Conservation (phyloP, 2,329 filamentous ascomycete species). For the Fusarium tanahbumbuense region DNA sequence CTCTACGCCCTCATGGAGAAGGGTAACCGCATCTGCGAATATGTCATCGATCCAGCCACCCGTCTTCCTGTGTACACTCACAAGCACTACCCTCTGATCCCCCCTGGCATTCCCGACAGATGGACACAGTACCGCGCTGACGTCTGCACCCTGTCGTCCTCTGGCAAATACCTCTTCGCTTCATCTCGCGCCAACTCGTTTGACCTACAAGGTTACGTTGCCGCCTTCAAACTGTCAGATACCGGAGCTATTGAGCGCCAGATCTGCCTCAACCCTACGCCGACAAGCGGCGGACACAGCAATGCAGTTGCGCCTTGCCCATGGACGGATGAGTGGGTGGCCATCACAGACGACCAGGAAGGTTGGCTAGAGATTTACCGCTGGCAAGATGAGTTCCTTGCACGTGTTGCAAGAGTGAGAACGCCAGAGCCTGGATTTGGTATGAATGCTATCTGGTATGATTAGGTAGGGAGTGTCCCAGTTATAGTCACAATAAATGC, state of each 20-base stretch:
- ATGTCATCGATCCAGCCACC: slow-evolving; percentile 79
- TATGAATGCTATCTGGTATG: slow-evolving; percentile 98
- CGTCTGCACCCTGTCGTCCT: slow-evolving; percentile 78
- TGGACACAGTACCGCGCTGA: slow-evolving; percentile 82
- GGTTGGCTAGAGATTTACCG: slow-evolving; percentile 90
- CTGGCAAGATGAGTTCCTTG: slow-evolving; percentile 85
- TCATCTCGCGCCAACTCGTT: slow-evolving; percentile 83
- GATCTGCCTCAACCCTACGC: slow-evolving; percentile 84
- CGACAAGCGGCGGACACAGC: slow-evolving; percentile 87
- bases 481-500: not conserved
- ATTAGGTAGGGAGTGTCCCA: slow-evolving; percentile 53
- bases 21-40: slow-evolving; percentile 86
- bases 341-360: slow-evolving; percentile 87
- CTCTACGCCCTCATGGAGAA: slow-evolving; percentile 90
- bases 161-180: slow-evolving; percentile 82
- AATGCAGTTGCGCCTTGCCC: slow-evolving; percentile 88
- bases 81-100: slow-evolving; percentile 81
- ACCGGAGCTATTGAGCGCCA: slow-evolving; percentile 80
- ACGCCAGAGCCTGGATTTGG: slow-evolving; percentile 90
- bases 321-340: slow-evolving; percentile 90
- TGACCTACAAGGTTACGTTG: slow-evolving; percentile 82
- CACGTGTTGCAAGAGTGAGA: slow-evolving; percentile 79
- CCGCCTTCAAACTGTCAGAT: slow-evolving; percentile 78
- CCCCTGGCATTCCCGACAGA: slow-evolving; percentile 70
- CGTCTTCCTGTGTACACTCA: slow-evolving; percentile 83